Conservation (phyloP, 176 grass and related monocot species). For the Musa beccarii region DNA sequence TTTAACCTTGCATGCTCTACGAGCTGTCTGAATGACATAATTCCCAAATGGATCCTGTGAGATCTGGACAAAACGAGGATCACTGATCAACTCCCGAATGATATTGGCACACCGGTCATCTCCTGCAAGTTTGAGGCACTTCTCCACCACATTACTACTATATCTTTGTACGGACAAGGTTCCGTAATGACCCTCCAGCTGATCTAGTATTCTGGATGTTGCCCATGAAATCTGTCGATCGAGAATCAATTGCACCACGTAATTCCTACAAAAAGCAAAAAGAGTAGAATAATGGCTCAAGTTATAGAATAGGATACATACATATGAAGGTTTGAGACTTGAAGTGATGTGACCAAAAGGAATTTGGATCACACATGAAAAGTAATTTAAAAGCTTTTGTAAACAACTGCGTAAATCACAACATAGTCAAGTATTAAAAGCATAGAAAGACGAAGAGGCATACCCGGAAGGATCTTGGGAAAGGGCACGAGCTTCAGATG, state of each 20-base stretch:
- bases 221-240: slow-evolving; percentile 36
- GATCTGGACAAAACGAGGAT: slow-evolving; percentile 42
- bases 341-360: no score
- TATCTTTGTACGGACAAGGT: slow-evolving; percentile 69
- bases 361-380: no score
- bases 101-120: slow-evolving; percentile 22
- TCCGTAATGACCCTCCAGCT: slow-evolving; percentile 35
- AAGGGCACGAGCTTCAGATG: slow-evolving; percentile 41
- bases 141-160: slow-evolving; percentile 76
- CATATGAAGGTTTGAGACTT: no score
- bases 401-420: no score
- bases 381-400: no score
- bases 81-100: slow-evolving; percentile 48
- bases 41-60: slow-evolving; percentile 2
- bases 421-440: background rate
- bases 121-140: slow-evolving; percentile 33
- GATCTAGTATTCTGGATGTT: slow-evolving; percentile 40
- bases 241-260: slow-evolving; percentile 81
- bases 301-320: background rate
- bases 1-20: slow-evolving; percentile 8
- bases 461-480: slow-evolving; percentile 79
- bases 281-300: slow-evolving; percentile 6
- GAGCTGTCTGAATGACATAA: slow-evolving; percentile 13
- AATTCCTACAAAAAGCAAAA: slow-evolving; percentile 56
- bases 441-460: slow-evolving; percentile 4